These are phyloP conservation scores for Smallanthus sonchifolius DNA, from an alignment of 129 eudicot genomes.

Conservation along the genomic window DNA sequence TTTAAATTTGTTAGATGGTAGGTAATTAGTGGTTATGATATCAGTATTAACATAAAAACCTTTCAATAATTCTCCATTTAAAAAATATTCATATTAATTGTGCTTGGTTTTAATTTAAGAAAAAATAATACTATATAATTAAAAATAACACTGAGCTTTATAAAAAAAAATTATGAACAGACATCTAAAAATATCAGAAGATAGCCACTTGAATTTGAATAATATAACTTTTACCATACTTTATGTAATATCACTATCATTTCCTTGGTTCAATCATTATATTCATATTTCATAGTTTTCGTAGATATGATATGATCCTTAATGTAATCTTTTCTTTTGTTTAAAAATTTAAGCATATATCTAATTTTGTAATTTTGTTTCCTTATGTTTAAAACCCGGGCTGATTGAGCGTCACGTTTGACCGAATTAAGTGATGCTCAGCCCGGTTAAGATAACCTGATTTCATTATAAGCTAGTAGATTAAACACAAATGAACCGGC, in stretches of 20 bases:
- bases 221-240: neutral
- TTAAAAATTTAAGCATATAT: no score
- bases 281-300: neutral
- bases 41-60: neutral
- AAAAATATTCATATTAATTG: neutral
- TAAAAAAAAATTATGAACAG: no score
- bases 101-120: neutral
- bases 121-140: no score
- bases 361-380: no score
- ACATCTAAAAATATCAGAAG: neutral
- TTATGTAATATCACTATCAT: neutral
- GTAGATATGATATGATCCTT: neutral
- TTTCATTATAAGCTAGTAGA: no score
- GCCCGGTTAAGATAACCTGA: no score
- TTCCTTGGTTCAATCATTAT: neutral
- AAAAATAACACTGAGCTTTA: neutral
- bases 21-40: neutral
- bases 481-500: no score
- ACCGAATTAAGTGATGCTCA: no score
- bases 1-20: neutral
- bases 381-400: no score
- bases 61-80: neutral
- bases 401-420: no score
- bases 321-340: no score
- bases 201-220: neutral